These are phyloP conservation scores for Adansonia madagascariensis DNA, from an alignment of 441 rosid genomes.

Conservation along the genomic window DNA sequence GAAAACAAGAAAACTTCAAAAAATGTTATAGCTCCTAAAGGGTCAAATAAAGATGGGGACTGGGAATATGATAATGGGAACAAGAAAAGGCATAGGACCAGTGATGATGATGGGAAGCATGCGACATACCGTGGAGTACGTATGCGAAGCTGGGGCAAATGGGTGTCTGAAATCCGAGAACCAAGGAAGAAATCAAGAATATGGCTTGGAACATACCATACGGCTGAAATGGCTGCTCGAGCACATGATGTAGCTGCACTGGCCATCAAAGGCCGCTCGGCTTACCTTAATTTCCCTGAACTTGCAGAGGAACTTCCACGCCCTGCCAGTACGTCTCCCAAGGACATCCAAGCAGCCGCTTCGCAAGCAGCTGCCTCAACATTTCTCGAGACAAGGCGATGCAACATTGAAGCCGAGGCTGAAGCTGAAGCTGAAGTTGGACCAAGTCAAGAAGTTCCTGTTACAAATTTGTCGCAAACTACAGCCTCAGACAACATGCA, in stretches of 20 bases:
- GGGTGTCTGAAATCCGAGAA: slow-evolving; percentile 83
- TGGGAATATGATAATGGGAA: slow-evolving; percentile 19
- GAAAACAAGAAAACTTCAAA: slow-evolving; percentile 25
- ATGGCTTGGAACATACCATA: slow-evolving; percentile 77
- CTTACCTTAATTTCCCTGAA: slow-evolving; percentile 69
- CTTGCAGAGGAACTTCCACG: slow-evolving; percentile 54
- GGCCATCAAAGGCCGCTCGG: slow-evolving; percentile 73
- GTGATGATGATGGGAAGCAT: slow-evolving; percentile 42
- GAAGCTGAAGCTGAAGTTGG: slow-evolving; percentile 29
- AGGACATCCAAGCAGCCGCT: slow-evolving; percentile 75
- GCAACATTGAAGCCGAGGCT: slow-evolving; percentile 4
- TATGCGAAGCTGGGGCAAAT: slow-evolving; percentile 81
- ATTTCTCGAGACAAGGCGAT: slow-evolving; percentile 32
- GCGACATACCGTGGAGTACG: slow-evolving; percentile 67
- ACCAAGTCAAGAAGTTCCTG: slow-evolving; percentile 30
- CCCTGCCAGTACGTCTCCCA: slow-evolving; percentile 55
- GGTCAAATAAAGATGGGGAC: slow-evolving; percentile 37
- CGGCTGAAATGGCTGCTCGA: slow-evolving; percentile 82
- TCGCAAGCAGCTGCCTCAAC: slow-evolving; percentile 54
- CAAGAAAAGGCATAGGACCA: slow-evolving; percentile 36
- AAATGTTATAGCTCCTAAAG: slow-evolving; percentile 25
- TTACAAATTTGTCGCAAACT: slow-evolving; percentile 32
- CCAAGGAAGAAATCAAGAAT: slow-evolving; percentile 80
- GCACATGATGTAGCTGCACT: slow-evolving; percentile 81
- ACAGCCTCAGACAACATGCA: slow-evolving; percentile 34